These are phyloP conservation scores for Capronia epimyces DNA, from an alignment of 2,329 filamentous ascomycete genomes.

Conservation along the genomic window DNA sequence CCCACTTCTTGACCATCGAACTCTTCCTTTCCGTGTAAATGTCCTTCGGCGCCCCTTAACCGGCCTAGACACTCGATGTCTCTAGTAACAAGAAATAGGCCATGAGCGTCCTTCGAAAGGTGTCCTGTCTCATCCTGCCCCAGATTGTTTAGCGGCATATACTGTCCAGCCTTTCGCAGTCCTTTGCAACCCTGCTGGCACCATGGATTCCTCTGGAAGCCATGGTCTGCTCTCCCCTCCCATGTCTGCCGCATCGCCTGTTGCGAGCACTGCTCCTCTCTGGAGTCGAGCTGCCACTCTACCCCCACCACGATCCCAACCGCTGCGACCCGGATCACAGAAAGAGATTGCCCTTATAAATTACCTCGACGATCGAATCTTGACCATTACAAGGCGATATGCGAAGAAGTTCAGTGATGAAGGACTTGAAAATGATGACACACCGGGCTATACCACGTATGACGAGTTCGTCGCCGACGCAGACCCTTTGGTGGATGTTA, in stretches of 20 bases:
- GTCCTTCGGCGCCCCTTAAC: too few relatives aligned
- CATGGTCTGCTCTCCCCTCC: constrained; percentile 19
- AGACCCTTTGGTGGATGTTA: constrained; percentile 66
- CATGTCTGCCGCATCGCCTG: constrained; percentile 20
- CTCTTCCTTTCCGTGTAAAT: too few relatives aligned
- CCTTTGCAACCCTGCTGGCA: background rate
- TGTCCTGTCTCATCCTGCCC: background rate
- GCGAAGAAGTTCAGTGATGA: constrained; percentile 45
- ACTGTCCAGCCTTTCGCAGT: background rate
- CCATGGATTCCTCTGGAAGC: constrained; percentile 8
- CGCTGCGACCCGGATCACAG: constrained; percentile 50
- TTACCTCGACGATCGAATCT: constrained; percentile 50
- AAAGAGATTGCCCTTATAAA: constrained; percentile 57
- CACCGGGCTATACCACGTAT: constrained; percentile 56
- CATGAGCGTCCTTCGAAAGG: background rate
- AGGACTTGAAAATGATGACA: constrained; percentile 34
- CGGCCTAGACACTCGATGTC: background rate
- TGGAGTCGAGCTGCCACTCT: constrained; percentile 35
- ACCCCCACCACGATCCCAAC: constrained; percentile 49
- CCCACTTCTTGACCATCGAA: too few relatives aligned
- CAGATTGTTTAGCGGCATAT: background rate
- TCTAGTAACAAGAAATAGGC: background rate
- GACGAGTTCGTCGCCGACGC: constrained; percentile 68
- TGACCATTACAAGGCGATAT: constrained; percentile 49
- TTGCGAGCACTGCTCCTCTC: constrained; percentile 7